These are phyloP conservation scores for Vinca minor DNA, from an alignment of 257 asterid species.

Conservation along the genomic window DNA sequence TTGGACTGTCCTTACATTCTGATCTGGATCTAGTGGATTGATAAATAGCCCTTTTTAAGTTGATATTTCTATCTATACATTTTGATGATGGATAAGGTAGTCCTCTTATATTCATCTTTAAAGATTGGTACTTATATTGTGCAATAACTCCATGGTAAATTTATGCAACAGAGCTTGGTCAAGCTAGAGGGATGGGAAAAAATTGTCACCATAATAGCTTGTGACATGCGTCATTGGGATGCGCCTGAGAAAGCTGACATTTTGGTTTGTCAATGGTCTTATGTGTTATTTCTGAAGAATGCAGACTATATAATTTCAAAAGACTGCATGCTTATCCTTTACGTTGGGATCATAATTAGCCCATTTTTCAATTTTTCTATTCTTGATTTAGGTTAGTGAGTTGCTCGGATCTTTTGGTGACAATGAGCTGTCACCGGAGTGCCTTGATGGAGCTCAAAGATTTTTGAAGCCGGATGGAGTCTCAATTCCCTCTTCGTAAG, in stretches of 20 bases:
- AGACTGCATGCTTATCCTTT: constrained; percentile 1
- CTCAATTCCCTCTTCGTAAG: constrained; percentile 90
- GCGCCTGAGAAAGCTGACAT: constrained; percentile 98
- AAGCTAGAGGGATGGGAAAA: constrained; percentile 94
- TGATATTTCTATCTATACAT: no score
- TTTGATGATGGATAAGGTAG: no score
- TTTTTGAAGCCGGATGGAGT: constrained; percentile 86
- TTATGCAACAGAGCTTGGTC: constrained; percentile 63
- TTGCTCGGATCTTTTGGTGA: constrained; percentile 98
- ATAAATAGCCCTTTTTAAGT: background rate
- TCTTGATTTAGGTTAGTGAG: no score
- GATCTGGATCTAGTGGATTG: background rate
- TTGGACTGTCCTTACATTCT: background rate
- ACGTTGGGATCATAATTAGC: constrained; percentile 1
- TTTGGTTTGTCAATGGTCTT: constrained; percentile 40
- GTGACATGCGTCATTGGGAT: constrained; percentile 78
- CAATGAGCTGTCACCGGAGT: constrained; percentile 98
- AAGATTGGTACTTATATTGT: background rate
- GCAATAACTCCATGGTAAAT: constrained; percentile 1
- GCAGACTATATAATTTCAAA: constrained; percentile 4
- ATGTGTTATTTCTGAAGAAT: constrained; percentile 1
- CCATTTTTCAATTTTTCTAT: constrained; percentile 6
- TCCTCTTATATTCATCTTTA: no score
- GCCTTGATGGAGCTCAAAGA: constrained; percentile 97
- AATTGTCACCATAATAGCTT: constrained; percentile 64